Conservation (phyloP, 2,329 filamentous ascomycete species). For the Gnomoniopsis smithogilvyi region DNA sequence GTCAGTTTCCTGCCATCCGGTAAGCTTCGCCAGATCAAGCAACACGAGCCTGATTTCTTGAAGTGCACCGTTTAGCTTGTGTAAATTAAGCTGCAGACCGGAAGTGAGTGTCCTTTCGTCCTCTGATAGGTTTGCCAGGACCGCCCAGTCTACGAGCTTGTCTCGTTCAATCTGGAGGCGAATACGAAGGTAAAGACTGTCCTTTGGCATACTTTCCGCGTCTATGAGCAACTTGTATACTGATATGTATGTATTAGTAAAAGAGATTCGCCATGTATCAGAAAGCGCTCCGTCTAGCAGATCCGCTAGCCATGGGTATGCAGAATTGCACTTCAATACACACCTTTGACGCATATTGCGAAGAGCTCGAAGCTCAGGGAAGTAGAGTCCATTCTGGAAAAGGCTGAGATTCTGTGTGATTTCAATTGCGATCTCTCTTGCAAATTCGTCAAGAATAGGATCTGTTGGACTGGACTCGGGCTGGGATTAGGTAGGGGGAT, state of each 20-base stretch:
- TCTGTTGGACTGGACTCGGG: neutral
- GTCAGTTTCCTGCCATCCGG: neutral
- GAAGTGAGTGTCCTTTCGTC: conserved; percentile 6
- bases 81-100: conserved; percentile 5
- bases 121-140: conserved; percentile 8
- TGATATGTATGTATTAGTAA: neutral
- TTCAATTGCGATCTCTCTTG: neutral
- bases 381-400: conserved; percentile 1
- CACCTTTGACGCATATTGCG: conserved; percentile 13
- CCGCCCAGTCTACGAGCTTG: conserved; percentile 9
- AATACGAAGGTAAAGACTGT: neutral
- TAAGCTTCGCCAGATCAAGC: conserved; percentile 3
- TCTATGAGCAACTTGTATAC: conserved; percentile 10
- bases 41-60: conserved; percentile 7
- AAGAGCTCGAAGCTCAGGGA: conserved; percentile 11
- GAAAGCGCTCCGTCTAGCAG: neutral
- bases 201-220: conserved; percentile 7
- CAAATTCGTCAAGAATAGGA: neutral
- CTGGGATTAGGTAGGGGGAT: neutral
- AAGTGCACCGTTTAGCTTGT: conserved; percentile 4
- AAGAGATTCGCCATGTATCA: neutral
- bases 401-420: neutral
- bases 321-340: neutral
- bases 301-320: neutral
- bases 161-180: conserved; percentile 9